phyloP scores from a whole-genome alignment of 495 filamentous ascomycete species.

The Thozetella sp. region DNA sequence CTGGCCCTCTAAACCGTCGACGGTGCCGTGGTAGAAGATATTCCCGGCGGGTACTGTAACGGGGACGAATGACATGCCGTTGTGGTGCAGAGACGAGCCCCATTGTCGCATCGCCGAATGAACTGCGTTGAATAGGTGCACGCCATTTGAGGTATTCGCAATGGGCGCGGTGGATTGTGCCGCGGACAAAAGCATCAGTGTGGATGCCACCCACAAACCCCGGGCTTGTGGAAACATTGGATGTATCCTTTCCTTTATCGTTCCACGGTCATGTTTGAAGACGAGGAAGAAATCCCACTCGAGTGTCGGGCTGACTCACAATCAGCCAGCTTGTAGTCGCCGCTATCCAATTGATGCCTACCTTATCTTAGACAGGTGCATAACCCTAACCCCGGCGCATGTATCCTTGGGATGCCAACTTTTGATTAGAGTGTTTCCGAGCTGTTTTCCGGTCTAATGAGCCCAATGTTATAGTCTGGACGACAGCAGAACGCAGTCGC shows the following conservation, averaged over 20 bases:
- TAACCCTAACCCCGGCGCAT: too few species aligned
- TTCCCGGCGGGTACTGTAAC: neutral
- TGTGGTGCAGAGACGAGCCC: neutral
- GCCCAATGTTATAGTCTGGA: too few species aligned
- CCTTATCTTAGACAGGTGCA: too few species aligned
- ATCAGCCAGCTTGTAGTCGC: too few species aligned
- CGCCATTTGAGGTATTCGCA: neutral
- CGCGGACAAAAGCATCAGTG: neutral
- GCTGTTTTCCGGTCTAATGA: too few species aligned
- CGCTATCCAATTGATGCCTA: too few species aligned
- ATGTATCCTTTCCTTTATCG: neutral
- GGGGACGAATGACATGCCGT: neutral
- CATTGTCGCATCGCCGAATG: neutral
- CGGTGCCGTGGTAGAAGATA: neutral
- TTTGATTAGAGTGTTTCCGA: too few species aligned
- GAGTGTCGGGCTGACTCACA: too few species aligned
- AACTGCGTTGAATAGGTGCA: neutral
- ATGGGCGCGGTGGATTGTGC: neutral
- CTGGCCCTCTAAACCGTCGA: neutral
- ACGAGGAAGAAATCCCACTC: too few species aligned
- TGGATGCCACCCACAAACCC: neutral
- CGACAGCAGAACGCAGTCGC: too few species aligned
- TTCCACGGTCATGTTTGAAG: too few species aligned
- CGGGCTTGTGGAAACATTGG: neutral
- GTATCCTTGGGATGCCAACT: too few species aligned